These are phyloP conservation scores for Coriolopsis trogii DNA, from an alignment of 1,284 basidiomycete species.

Conservation along the genomic window DNA sequence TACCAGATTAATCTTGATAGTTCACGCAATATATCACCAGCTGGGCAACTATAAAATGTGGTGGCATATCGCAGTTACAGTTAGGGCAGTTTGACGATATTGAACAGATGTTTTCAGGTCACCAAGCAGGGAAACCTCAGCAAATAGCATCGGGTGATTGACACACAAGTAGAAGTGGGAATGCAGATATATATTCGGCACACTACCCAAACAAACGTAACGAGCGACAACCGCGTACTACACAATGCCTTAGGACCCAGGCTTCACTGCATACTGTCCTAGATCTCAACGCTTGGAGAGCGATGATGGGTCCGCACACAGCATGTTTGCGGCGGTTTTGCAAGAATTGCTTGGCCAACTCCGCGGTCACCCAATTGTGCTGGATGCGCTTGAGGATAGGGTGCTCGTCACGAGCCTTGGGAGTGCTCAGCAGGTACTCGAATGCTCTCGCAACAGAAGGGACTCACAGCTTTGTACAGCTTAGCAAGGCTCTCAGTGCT, in stretches of 20 bases:
- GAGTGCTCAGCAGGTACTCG: background rate
- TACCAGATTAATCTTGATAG: no score
- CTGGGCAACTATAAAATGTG: no score
- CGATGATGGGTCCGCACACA: background rate
- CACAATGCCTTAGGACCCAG: background rate
- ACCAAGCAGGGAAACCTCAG: no score
- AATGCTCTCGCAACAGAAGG: background rate
- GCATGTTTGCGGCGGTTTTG: constrained; percentile 4
- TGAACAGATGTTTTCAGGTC: no score
- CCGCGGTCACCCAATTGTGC: background rate
- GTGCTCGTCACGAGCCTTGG: constrained; percentile 14
- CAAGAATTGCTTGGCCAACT: constrained; percentile 1
- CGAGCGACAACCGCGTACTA: background rate
- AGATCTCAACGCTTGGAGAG: background rate
- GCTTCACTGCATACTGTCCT: background rate
- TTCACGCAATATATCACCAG: no score
- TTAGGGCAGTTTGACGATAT: no score
- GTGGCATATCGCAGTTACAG: no score
- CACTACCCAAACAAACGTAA: background rate
- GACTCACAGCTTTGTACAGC: constrained; percentile 3
- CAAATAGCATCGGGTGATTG: no score
- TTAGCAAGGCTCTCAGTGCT: background rate
- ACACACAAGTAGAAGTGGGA: no score
- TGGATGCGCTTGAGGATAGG: background rate
- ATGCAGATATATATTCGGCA: no score